Conservation (phyloP, 208 protist species). For the Trichomonas vaginalis region DNA sequence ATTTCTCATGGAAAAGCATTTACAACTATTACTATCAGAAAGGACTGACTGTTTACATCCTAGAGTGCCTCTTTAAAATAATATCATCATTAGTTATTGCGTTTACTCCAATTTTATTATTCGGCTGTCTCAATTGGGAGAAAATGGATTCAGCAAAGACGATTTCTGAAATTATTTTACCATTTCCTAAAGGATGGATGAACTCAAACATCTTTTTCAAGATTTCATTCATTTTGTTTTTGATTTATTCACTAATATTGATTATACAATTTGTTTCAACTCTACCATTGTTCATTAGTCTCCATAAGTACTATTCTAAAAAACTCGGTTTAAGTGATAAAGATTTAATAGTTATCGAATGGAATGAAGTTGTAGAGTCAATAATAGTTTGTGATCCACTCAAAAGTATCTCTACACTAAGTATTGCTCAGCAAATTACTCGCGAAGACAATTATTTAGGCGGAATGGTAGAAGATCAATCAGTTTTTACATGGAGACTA, state of each 20-base stretch:
- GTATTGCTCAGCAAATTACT: not conserved
- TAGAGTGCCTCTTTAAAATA: not conserved
- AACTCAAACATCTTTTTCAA: not conserved
- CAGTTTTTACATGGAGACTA: not conserved
- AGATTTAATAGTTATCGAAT: not conserved
- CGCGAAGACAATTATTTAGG: not conserved
- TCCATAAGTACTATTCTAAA: not conserved
- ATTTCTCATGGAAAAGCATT: not conserved
- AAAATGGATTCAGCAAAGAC: not conserved
- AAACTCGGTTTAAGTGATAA: not conserved
- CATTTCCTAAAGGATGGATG: not conserved
- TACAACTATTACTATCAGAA: not conserved
- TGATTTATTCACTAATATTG: not conserved
- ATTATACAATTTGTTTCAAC: not conserved
- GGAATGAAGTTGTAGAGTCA: not conserved
- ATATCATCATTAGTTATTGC: not conserved
- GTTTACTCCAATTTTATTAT: not conserved
- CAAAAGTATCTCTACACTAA: not conserved
- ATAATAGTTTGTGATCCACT: not conserved
- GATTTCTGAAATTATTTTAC: not conserved
- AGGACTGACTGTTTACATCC: not conserved
- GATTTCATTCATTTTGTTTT: not conserved
- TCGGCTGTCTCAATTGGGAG: not conserved
- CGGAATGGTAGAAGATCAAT: not conserved
- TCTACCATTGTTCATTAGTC: not conserved